Percentiles rank a stretch among this genome's conserved stretches.
Evolutionary conservation across 106 monocot genomes (phyloP).

Genomic region (Allium cepa): DNA sequence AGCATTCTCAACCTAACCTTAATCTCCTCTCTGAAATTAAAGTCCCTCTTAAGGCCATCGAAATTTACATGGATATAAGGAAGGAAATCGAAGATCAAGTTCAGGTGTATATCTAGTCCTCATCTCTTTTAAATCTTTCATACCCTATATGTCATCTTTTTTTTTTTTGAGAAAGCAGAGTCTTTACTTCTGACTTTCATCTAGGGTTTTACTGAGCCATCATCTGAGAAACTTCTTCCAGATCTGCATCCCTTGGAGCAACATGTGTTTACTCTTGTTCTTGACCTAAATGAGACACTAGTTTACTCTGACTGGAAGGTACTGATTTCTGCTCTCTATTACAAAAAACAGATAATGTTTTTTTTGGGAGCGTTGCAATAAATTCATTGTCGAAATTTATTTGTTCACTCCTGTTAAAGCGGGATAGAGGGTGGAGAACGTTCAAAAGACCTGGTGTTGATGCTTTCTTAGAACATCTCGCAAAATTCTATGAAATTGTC

Average conservation of each 20-base stretch:
- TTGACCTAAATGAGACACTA: conserved; percentile 93
- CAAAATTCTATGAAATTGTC: conserved; percentile 95
- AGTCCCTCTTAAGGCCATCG: conserved; percentile 70
- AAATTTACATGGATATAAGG: conserved; percentile 76
- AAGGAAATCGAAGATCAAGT: conserved; percentile 67
- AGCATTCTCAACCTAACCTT: neutral
- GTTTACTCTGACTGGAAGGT: conserved; percentile 99
- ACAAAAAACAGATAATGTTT: neutral
- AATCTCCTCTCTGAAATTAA: conserved; percentile 13
- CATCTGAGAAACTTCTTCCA: conserved; percentile 98
- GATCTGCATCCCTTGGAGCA: conserved; percentile 94
- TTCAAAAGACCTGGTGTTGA: conserved; percentile 98
- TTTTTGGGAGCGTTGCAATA: neutral
- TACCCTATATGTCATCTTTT: too few relatives aligned
- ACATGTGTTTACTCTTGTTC: conserved; percentile 91
- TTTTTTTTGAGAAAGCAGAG: neutral
- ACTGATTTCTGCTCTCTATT: neutral
- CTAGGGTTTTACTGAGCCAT: conserved; percentile 87
- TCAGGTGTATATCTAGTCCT: conserved; percentile 34
- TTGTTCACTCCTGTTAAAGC: conserved; percentile 31
- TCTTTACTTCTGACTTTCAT: neutral
- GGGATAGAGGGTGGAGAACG: conserved; percentile 97
- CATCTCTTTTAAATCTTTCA: too few relatives aligned
- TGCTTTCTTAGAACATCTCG: conserved; percentile 89
- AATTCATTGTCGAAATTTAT: neutral